Evolutionary conservation across 192 early-diverging fungal species (phyloP).

Genomic region (Rhizoclosmatium globosum): DNA sequence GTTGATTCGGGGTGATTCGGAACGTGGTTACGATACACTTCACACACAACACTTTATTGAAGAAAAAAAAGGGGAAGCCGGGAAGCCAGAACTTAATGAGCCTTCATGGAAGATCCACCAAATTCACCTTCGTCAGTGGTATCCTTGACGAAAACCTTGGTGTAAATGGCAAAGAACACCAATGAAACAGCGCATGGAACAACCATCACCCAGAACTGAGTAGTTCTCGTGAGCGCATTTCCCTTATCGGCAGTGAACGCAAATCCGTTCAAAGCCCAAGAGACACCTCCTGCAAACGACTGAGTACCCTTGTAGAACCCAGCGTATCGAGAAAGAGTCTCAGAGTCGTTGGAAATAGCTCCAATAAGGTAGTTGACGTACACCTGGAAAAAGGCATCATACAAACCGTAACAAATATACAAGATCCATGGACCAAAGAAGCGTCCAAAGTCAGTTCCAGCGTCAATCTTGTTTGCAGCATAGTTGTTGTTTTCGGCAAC

Average conservation of each 20-base stretch:
- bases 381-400: no score
- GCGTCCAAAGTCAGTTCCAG: slow-evolving; percentile 31
- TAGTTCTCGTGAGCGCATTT: slow-evolving; percentile 14
- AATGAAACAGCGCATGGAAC: slow-evolving; percentile 13
- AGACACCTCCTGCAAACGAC: slow-evolving; percentile 67
- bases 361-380: no score
- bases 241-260: slow-evolving; percentile 10
- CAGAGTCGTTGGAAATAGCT: not conserved
- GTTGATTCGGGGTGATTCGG: no score
- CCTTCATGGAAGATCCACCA: no score
- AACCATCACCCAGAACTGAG: slow-evolving; percentile 35
- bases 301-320: slow-evolving; percentile 95
- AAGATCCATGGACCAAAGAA: slow-evolving; percentile 68
- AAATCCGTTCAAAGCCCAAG: slow-evolving; percentile 31
- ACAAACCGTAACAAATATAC: slow-evolving; percentile 74
- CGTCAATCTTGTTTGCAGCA: slow-evolving; percentile 39
- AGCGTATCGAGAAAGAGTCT: slow-evolving; percentile 48
- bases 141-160: slow-evolving; percentile 26
- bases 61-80: no score
- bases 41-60: no score
- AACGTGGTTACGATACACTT: no score
- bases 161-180: slow-evolving; percentile 24
- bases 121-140: not conserved
- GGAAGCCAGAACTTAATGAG: no score
- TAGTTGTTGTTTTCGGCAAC: slow-evolving; percentile 58